phyloP scores from a whole-genome alignment of 768 basidiomycete species.

The Lentinula detonsa region DNA sequence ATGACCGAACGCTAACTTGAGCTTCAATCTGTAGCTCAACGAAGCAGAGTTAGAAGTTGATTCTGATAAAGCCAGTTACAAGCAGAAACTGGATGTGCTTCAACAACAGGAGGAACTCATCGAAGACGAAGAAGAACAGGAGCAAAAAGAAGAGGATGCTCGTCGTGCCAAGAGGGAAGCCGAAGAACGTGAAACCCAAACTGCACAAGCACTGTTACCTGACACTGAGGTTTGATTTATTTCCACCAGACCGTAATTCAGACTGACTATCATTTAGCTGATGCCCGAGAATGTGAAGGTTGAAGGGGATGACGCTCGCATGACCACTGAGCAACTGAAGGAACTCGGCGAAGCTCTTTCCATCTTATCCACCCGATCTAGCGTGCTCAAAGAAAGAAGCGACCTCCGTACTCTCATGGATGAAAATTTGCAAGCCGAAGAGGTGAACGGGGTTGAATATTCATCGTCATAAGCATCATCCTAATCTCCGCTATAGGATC shows the following conservation, averaged over 20 bases:
- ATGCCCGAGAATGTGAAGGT: constrained; percentile 46
- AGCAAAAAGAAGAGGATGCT: constrained; percentile 91
- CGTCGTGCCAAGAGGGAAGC: constrained; percentile 79
- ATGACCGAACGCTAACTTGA: neutral
- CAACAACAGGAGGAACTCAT: constrained; percentile 99
- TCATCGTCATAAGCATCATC: neutral
- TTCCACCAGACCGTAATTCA: neutral
- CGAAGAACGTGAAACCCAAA: constrained; percentile 70
- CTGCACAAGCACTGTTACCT: constrained; percentile 79
- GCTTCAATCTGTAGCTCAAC: constrained; percentile 58
- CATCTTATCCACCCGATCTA: constrained; percentile 88
- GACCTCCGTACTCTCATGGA: constrained; percentile 91
- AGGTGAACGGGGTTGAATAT: constrained; percentile 36
- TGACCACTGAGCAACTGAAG: constrained; percentile 94
- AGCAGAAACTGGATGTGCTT: constrained; percentile 96
- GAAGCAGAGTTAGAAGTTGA: constrained; percentile 97
- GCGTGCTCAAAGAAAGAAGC: constrained; percentile 91
- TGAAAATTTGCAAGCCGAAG: constrained; percentile 86
- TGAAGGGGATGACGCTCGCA: constrained; percentile 76
- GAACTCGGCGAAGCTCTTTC: constrained; percentile 90
- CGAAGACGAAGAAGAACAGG: constrained; percentile 98
- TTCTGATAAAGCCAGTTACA: constrained; percentile 90
- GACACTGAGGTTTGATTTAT: constrained; percentile 70
- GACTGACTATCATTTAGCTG: constrained; percentile 34
- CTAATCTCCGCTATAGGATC: constrained; percentile 41